These are phyloP conservation scores for Fusarium robinianum DNA, from an alignment of 2,329 filamentous ascomycete genomes.

Conservation along the genomic window DNA sequence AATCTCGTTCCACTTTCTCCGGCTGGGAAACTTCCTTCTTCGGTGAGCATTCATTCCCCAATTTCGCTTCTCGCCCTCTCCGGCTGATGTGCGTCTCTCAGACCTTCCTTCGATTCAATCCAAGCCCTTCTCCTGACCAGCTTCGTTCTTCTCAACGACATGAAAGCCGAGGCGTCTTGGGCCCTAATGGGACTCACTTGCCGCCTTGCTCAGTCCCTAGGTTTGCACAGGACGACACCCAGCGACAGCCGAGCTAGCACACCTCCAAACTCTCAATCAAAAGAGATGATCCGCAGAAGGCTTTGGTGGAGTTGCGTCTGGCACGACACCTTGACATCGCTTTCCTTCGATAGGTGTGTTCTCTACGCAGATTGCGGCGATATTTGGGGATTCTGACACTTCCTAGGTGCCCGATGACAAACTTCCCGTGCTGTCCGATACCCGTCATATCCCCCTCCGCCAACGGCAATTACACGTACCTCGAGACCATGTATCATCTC, in stretches of 20 bases:
- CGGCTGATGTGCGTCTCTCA: conserved; percentile 33
- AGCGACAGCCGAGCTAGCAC: conserved; percentile 52
- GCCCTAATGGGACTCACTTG: conserved; percentile 66
- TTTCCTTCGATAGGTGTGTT: conserved; percentile 65
- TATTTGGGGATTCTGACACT: conserved; percentile 13
- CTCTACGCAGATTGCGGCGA: not conserved
- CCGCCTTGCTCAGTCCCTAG: conserved; percentile 67
- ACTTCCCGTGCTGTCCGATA: conserved; percentile 60
- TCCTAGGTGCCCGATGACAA: conserved; percentile 63
- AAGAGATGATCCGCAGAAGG: conserved; percentile 59
- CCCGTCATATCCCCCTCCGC: conserved; percentile 49
- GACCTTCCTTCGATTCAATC: conserved; percentile 67
- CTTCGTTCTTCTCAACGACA: conserved; percentile 68
- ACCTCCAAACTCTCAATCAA: conserved; percentile 52
- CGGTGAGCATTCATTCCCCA: conserved; percentile 44
- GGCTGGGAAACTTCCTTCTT: conserved; percentile 66
- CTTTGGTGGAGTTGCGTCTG: conserved; percentile 69
- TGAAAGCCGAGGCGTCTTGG: conserved; percentile 72
- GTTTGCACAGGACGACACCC: conserved; percentile 57
- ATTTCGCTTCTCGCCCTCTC: not conserved
- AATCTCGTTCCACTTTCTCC: conserved; percentile 67
- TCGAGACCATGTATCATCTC: conserved; percentile 68
- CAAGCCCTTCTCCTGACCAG: conserved; percentile 66
- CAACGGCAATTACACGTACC: conserved; percentile 59
- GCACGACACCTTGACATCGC: conserved; percentile 68